Evolutionary conservation across 305 asterid species (phyloP).

Genomic region (Fraxinus angustifolia): DNA sequence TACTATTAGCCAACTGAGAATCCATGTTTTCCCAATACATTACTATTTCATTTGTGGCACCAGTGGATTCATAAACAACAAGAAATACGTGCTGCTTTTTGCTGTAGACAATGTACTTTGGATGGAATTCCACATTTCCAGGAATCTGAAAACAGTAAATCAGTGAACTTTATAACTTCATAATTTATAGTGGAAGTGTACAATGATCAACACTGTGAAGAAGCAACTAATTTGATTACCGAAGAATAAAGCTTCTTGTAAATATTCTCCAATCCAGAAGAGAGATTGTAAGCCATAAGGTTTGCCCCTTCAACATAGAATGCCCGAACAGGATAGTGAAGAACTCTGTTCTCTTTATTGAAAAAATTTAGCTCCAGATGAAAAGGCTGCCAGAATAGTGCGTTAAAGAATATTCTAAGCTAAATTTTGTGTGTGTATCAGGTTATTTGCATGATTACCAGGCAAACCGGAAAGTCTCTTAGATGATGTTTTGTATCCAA

Average conservation of each 20-base stretch:
- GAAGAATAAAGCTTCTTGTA: conserved; percentile 88
- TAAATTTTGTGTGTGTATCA: conserved; percentile 6
- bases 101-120: conserved; percentile 66
- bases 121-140: conserved; percentile 82
- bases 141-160: conserved; percentile 61
- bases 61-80: conserved; percentile 69
- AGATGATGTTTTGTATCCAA: conserved; percentile 70
- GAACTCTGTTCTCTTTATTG: conserved; percentile 85
- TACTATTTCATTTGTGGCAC: conserved; percentile 74
- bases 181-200: conserved; percentile 21
- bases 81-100: conserved; percentile 90
- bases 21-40: conserved; percentile 97
- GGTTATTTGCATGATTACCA: conserved; percentile 47
- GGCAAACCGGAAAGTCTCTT: conserved; percentile 84
- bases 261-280: conserved; percentile 83
- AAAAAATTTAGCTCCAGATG: conserved; percentile 96
- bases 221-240: conserved; percentile 44
- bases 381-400: conserved; percentile 65
- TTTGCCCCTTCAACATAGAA: conserved; percentile 87
- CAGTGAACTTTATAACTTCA: conserved; percentile 26
- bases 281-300: conserved; percentile 89
- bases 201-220: conserved; percentile 22
- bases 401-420: conserved; percentile 30
- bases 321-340: conserved; percentile 95
- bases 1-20: conserved; percentile 74